Percentiles rank a stretch among this genome's conserved stretches.
Conservation (phyloP, 2,329 filamentous ascomycete genomes). For the Fusarium denticulatum region DNA sequence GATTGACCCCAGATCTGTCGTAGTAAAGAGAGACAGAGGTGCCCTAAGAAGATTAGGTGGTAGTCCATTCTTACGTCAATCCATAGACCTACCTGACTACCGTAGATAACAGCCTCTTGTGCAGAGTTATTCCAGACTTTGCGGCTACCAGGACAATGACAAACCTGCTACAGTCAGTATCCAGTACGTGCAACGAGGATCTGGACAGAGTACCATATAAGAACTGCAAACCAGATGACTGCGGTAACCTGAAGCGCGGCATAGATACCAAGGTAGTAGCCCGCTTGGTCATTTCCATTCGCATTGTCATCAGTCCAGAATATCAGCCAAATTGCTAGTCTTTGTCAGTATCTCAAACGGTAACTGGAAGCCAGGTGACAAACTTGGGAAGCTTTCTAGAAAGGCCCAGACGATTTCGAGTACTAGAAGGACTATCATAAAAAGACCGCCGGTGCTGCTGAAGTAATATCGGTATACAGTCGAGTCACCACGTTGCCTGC, state of each 20-base stretch:
- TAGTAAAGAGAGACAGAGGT: slow-evolving; percentile 53
- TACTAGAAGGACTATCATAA: slow-evolving; percentile 33
- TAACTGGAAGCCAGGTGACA: background rate
- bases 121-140: slow-evolving; percentile 41
- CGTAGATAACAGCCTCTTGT: slow-evolving; percentile 38
- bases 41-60: slow-evolving; percentile 43
- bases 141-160: slow-evolving; percentile 44
- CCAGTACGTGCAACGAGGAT: rapidly evolving
- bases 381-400: slow-evolving; percentile 45
- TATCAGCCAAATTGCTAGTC: slow-evolving; percentile 47
- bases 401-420: slow-evolving; percentile 43
- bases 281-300: background rate
- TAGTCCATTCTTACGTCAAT: background rate
- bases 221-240: slow-evolving; percentile 33
- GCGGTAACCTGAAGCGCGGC: slow-evolving; percentile 36
- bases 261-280: slow-evolving; percentile 43
- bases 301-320: slow-evolving; percentile 43
- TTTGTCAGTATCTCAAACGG: background rate
- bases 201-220: slow-evolving; percentile 30
- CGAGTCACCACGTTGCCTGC: slow-evolving; percentile 44
- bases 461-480: slow-evolving; percentile 46
- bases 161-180: slow-evolving; percentile 34
- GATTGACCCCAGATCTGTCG: slow-evolving; percentile 52
- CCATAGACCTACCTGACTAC: slow-evolving; percentile 23
- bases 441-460: slow-evolving; percentile 40